Evolutionary conservation across 2,329 filamentous ascomycete genomes (phyloP).

Genomic region (Penicillium sp.): DNA sequence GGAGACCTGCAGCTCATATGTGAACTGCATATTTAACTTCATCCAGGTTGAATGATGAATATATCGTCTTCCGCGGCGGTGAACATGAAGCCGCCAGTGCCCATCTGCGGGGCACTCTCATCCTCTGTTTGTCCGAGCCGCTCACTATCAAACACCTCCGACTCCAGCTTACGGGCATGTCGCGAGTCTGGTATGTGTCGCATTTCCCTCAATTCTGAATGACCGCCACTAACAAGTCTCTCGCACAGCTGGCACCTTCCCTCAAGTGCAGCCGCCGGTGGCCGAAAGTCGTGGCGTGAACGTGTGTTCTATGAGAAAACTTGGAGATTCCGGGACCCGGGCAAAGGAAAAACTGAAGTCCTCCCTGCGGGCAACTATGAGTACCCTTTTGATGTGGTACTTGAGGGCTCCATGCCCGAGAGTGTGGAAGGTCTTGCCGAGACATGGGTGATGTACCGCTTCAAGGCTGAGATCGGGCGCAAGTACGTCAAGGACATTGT

Average conservation of each 20-base stretch:
- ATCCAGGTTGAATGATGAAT: slow-evolving; percentile 63
- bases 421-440: slow-evolving; percentile 83
- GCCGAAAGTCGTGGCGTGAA: slow-evolving; percentile 36
- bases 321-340: slow-evolving; percentile 58
- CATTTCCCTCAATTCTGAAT: not conserved
- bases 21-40: slow-evolving; percentile 14
- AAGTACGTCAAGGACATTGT: slow-evolving; percentile 82
- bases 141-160: slow-evolving; percentile 66
- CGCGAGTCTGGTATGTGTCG: slow-evolving; percentile 56
- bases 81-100: slow-evolving; percentile 69
- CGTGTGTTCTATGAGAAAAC: slow-evolving; percentile 56
- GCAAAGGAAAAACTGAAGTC: slow-evolving; percentile 44
- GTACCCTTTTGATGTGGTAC: slow-evolving; percentile 66
- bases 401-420: slow-evolving; percentile 64
- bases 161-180: slow-evolving; percentile 60
- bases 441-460: slow-evolving; percentile 77
- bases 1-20: slow-evolving; percentile 1
- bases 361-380: slow-evolving; percentile 70
- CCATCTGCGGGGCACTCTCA: slow-evolving; percentile 62
- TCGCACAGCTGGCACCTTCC: slow-evolving; percentile 29
- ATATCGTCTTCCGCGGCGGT: slow-evolving; percentile 67
- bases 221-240: not conserved
- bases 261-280: slow-evolving; percentile 30
- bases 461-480: slow-evolving; percentile 84
- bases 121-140: slow-evolving; percentile 61